phyloP scores from a whole-genome alignment of 1,284 basidiomycete species.

The Phenoliferia sp. region DNA sequence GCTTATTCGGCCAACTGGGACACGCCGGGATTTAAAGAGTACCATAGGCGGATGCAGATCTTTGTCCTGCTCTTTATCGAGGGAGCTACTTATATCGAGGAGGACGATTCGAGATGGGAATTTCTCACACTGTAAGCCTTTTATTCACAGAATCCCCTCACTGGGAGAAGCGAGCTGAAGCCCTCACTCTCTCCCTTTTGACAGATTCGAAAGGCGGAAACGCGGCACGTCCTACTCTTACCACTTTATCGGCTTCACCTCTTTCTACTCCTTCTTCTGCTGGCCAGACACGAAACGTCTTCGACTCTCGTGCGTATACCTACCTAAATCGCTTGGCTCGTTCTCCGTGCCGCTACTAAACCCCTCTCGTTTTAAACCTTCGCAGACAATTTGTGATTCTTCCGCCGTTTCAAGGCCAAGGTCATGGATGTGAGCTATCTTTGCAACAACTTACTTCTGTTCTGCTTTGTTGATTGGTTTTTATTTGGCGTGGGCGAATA shows the following conservation, averaged over 20 bases:
- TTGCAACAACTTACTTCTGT: background rate
- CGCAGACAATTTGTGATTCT: conserved; percentile 86
- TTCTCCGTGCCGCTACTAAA: conserved; percentile 37
- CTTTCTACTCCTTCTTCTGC: conserved; percentile 87
- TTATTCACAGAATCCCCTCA: too few species aligned
- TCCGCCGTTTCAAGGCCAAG: conserved; percentile 81
- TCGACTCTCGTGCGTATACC: conserved; percentile 62
- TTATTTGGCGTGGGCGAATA: conserved; percentile 37
- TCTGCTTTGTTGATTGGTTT: background rate
- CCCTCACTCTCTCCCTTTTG: background rate
- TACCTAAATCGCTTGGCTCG: conserved; percentile 8
- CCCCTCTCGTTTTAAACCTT: conserved; percentile 8
- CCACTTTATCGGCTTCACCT: conserved; percentile 88
- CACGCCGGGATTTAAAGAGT: conserved; percentile 85
- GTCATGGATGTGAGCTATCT: conserved; percentile 72
- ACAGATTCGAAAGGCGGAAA: conserved; percentile 76
- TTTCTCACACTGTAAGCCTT: conserved; percentile 42
- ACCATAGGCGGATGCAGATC: conserved; percentile 89
- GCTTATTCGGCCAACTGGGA: conserved; percentile 65
- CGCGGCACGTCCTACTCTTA: conserved; percentile 55
- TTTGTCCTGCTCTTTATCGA: conserved; percentile 95
- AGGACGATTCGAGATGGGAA: conserved; percentile 47
- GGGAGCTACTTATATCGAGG: conserved; percentile 84
- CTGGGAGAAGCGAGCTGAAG: too few species aligned
- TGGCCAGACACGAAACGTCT: conserved; percentile 82